Evolutionary conservation across 306 rosid species (phyloP).

Genomic region (Inga laurina): DNA sequence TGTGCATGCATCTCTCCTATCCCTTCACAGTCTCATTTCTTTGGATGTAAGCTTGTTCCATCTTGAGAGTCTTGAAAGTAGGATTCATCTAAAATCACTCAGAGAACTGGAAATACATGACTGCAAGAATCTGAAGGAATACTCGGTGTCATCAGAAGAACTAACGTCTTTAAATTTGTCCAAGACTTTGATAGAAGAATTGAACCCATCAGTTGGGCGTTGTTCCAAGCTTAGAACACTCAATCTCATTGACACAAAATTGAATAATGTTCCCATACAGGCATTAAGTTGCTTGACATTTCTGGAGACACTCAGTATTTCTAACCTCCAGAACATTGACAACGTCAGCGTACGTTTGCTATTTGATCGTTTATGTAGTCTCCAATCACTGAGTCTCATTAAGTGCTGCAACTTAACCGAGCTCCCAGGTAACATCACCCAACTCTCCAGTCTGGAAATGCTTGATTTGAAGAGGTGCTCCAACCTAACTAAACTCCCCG

Average conservation of each 20-base stretch:
- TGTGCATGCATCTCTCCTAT: not conserved
- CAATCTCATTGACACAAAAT: not conserved
- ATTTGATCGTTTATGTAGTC: not conserved
- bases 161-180: not conserved
- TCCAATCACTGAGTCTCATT: not conserved
- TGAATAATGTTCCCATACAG: not conserved
- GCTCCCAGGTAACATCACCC: too few relatives aligned
- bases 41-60: accelerated
- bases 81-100: not conserved
- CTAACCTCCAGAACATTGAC: too few relatives aligned
- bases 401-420: too few relatives aligned
- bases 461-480: too few relatives aligned
- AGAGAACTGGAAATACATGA: too few relatives aligned
- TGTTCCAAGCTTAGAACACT: not conserved
- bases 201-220: not conserved
- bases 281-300: not conserved
- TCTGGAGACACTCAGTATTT: too few relatives aligned
- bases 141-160: not conserved
- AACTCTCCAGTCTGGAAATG: too few relatives aligned
- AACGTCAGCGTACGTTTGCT: too few relatives aligned
- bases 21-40: not conserved
- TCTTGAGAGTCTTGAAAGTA: not conserved
- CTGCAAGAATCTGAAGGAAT: not conserved
- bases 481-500: too few relatives aligned
- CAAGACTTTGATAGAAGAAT: accelerated